phyloP scores from a whole-genome alignment of 2,329 filamentous ascomycete species.

The Eutypella sp. region DNA sequence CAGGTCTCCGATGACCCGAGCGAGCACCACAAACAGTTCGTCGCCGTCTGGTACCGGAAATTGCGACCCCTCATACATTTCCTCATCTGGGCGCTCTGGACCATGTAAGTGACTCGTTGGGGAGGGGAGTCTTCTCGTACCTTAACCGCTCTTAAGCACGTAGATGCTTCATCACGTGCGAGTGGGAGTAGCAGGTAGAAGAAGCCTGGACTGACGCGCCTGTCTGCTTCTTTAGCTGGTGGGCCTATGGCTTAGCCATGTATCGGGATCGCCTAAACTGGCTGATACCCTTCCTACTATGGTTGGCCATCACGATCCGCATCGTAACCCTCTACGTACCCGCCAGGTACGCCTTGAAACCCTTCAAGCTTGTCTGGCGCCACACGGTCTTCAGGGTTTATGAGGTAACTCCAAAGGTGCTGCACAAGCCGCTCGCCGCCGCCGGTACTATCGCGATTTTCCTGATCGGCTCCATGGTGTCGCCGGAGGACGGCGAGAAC shows the following conservation, averaged over 20 bases:
- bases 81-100: constrained; percentile 34
- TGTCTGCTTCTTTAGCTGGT: constrained; percentile 29
- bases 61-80: constrained; percentile 42
- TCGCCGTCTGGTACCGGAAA: constrained; percentile 34
- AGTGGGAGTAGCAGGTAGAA: not conserved
- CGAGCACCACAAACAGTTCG: constrained; percentile 20
- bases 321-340: constrained; percentile 71
- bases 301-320: constrained; percentile 68
- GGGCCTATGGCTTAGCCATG: constrained; percentile 46
- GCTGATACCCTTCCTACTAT: constrained; percentile 80
- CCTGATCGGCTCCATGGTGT: constrained; percentile 72
- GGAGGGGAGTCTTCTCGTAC: too few relatives aligned
- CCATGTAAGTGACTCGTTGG: constrained; percentile 34
- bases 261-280: constrained; percentile 69
- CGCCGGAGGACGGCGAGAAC: constrained; percentile 67
- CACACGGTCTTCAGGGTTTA: constrained; percentile 56
- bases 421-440: constrained; percentile 60
- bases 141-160: constrained; percentile 4
- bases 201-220: constrained; percentile 6
- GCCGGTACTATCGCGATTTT: constrained; percentile 64
- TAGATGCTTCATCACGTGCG: constrained; percentile 1
- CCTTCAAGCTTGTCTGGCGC: constrained; percentile 64
- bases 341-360: constrained; percentile 58
- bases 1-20: constrained; percentile 10
- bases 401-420: constrained; percentile 59